Evolutionary conservation across 2,329 filamentous ascomycete genomes (phyloP), one percentile per base, ranked within the genome.

Genomic region (Cryphonectria naterciae): DNA sequence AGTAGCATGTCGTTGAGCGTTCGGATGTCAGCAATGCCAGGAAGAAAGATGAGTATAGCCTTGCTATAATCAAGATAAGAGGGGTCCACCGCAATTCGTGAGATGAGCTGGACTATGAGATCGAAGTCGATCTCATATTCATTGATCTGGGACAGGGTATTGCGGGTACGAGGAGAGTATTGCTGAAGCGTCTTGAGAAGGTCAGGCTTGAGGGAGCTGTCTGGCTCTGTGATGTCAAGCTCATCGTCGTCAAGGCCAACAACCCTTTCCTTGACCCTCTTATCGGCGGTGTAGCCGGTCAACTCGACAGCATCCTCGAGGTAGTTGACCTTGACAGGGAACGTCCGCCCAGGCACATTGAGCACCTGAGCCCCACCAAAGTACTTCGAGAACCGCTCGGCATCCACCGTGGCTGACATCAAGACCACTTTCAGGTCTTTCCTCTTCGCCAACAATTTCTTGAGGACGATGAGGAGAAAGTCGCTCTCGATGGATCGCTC

Each of bases 341-440:
- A 99, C 0, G 95, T 98, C 63, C 96, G 89, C 0, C 96, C 96
- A 2, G 96, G 96, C 19, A 99, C 94, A 72, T 92, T 94, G 68
- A 99, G 84, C 56, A 98, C 90, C 0, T 95, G 95, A 0, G 95
- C 95, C 5, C 91, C 90, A 69, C 91, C 91, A 1, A 99, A 87
- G 78, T 98, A 99, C 15, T 89, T 88, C 0, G 96, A 98, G 79
- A 99, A 98, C 22, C 91, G 91, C 72, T 95, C 91, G 0, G 96
- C 94, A 79, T 99, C 94, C 10, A 99, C 94, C 0, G 96, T 99
- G 15, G 96, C 96, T 75, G 95, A 98, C 96, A 99, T 99, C 64
- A 99, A 87, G 52, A 99, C 87, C 28, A 99, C 92, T 81, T 97
- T 98, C 67, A 99, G 85, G 74, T 97, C 93, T 72, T 91, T 91